A percentile compares a stretch with the other conserved stretches of the same genome.
Conservation (phyloP, 805 yeast genomes). For the Saturnispora serradocipensis region DNA sequence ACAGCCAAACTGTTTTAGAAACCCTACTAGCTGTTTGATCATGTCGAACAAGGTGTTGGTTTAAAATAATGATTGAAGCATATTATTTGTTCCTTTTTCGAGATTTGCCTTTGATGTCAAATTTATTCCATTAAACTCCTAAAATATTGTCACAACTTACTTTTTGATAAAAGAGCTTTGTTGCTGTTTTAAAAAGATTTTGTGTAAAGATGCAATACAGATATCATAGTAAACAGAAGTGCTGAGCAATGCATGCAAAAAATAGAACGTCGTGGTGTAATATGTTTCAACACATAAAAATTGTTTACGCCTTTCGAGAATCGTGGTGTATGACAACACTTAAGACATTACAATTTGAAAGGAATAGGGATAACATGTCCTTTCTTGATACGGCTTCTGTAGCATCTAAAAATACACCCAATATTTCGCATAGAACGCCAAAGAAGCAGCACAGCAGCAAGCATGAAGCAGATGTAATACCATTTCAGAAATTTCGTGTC, state of each 20-base stretch:
- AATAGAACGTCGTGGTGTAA: background rate
- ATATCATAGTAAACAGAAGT: too few relatives aligned
- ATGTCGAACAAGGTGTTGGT: too few relatives aligned
- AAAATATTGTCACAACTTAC: too few relatives aligned
- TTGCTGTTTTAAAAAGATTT: too few relatives aligned
- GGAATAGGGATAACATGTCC: background rate
- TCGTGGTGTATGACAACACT: background rate
- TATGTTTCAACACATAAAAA: background rate
- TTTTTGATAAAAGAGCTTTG: too few relatives aligned
- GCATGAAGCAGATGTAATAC: conserved; percentile 19
- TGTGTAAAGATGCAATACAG: too few relatives aligned
- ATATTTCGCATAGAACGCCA: conserved; percentile 14
- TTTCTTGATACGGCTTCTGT: conserved; percentile 3
- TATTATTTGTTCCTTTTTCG: too few relatives aligned
- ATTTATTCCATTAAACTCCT: too few relatives aligned
- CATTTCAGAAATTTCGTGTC: conserved; percentile 48
- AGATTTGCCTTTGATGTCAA: too few relatives aligned
- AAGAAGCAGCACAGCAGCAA: conserved; percentile 16
- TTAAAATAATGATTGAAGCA: too few relatives aligned
- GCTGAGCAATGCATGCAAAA: background rate
- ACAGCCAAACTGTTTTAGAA: too few relatives aligned
- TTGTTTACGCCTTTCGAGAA: background rate
- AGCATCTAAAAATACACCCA: conserved; percentile 11
- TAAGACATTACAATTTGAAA: background rate
- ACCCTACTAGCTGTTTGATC: too few relatives aligned